Percentiles rank a stretch among this genome's conserved stretches.
phyloP scores from a whole-genome alignment of 306 rosid genomes.

The Lathyrus sativus region DNA sequence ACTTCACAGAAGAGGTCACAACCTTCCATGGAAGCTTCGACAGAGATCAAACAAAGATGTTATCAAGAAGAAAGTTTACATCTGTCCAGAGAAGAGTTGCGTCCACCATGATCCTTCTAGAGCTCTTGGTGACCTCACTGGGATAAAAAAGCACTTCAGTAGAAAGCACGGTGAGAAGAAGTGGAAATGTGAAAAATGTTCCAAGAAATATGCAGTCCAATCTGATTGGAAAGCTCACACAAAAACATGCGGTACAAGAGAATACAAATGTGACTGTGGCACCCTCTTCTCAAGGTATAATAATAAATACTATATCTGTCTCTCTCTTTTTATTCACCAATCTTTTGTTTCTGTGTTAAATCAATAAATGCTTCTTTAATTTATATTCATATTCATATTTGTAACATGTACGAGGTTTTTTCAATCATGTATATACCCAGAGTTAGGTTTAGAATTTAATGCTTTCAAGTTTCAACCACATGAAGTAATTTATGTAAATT shows the following conservation, averaged over 20 bases:
- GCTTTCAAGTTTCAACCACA: slow-evolving; percentile 34
- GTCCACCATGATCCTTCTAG: slow-evolving; percentile 85
- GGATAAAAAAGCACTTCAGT: slow-evolving; percentile 91
- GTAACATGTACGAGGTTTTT: slow-evolving; percentile 44
- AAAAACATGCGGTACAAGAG: slow-evolving; percentile 94
- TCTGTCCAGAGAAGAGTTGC: slow-evolving; percentile 86
- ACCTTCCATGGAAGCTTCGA: slow-evolving; percentile 87
- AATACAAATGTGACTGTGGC: slow-evolving; percentile 94
- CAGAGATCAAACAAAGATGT: slow-evolving; percentile 78
- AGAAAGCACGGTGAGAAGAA: slow-evolving; percentile 95
- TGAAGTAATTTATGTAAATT: slow-evolving; percentile 33
- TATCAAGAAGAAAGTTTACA: slow-evolving; percentile 76
- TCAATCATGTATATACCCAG: not conserved
- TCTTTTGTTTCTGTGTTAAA: slow-evolving; percentile 7
- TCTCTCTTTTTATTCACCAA: slow-evolving; percentile 13
- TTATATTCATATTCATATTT: not conserved
- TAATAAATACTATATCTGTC: not conserved
- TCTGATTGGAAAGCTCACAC: slow-evolving; percentile 98
- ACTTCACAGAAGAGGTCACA: slow-evolving; percentile 90
- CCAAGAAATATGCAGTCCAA: slow-evolving; percentile 93
- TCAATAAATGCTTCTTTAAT: slow-evolving; percentile 38
- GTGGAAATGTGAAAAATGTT: slow-evolving; percentile 97
- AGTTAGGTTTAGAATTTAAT: slow-evolving; percentile 43
- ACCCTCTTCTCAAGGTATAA: slow-evolving; percentile 86
- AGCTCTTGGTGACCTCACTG: slow-evolving; percentile 95